These are phyloP conservation scores for Umbelopsis sp. DNA, from an alignment of 192 early-diverging fungal genomes.

Conservation along the genomic window DNA sequence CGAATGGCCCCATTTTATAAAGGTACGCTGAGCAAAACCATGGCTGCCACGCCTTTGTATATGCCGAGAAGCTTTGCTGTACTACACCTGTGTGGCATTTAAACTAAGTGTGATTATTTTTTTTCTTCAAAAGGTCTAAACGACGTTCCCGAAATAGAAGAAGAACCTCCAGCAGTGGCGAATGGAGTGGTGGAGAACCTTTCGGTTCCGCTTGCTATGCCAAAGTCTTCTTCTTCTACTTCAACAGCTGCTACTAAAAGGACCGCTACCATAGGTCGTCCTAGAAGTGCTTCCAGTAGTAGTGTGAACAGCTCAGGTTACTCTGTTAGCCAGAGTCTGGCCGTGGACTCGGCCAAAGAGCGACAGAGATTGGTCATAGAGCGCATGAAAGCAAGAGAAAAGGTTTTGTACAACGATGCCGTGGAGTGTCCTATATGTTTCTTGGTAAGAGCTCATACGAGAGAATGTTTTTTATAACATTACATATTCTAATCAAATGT, in stretches of 20 bases:
- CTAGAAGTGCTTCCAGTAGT: slow-evolving; percentile 30
- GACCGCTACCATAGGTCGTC: neutral
- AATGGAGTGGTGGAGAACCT: neutral
- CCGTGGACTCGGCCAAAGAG: slow-evolving; percentile 22
- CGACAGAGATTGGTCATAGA: slow-evolving; percentile 28
- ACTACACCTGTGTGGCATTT: neutral
- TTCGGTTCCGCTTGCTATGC: slow-evolving; percentile 18
- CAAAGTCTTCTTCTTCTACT: slow-evolving; percentile 25
- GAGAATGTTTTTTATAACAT: neutral
- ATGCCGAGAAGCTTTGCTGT: neutral
- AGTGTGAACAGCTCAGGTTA: slow-evolving; percentile 22
- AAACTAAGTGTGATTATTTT: slow-evolving; percentile 22
- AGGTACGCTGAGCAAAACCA: slow-evolving; percentile 69
- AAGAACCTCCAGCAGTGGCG: slow-evolving; percentile 9
- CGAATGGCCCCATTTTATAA: slow-evolving; percentile 88
- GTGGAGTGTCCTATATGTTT: slow-evolving; percentile 97
- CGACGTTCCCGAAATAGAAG: slow-evolving; percentile 37
- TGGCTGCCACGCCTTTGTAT: slow-evolving; percentile 27
- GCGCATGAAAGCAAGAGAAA: slow-evolving; percentile 38
- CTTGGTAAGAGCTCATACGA: slow-evolving; percentile 59
- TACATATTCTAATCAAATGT: slow-evolving; percentile 2
- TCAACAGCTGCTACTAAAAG: neutral
- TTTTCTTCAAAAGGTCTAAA: slow-evolving; percentile 29
- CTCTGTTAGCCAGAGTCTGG: neutral
- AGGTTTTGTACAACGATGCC: slow-evolving; percentile 58